phyloP scores from a whole-genome alignment of 805 yeast genomes.

The Wickerhamomyces silvicola region DNA sequence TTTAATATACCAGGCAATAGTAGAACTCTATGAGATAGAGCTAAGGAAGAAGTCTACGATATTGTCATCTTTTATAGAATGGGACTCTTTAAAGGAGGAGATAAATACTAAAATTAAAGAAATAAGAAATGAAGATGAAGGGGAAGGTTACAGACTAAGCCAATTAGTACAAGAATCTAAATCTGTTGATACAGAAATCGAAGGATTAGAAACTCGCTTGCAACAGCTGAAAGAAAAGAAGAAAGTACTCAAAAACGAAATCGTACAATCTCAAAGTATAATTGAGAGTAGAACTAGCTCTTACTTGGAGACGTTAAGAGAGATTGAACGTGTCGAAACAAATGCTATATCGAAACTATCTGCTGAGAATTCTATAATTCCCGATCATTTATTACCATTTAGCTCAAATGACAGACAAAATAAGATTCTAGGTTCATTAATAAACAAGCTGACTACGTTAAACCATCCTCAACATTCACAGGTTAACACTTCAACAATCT shows the following conservation, averaged over 20 bases:
- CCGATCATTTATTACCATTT: not conserved
- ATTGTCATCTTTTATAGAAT: slow-evolving; percentile 25
- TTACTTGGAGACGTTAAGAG: slow-evolving; percentile 33
- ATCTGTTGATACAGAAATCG: slow-evolving; percentile 32
- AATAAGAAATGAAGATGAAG: slow-evolving; percentile 32
- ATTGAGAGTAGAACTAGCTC: slow-evolving; percentile 41
- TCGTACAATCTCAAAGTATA: slow-evolving; percentile 38
- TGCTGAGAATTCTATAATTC: slow-evolving; percentile 17
- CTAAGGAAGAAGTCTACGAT: slow-evolving; percentile 21
- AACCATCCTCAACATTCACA: not conserved
- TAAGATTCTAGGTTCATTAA: not conserved
- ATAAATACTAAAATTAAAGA: slow-evolving; percentile 28
- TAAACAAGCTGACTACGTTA: not conserved
- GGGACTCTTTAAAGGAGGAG: slow-evolving; percentile 32
- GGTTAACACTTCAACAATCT: slow-evolving; percentile 6
- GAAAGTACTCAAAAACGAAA: slow-evolving; percentile 28
- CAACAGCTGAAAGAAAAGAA: slow-evolving; percentile 27
- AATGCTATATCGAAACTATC: slow-evolving; percentile 27
- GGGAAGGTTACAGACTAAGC: slow-evolving; percentile 34
- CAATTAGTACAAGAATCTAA: slow-evolving; percentile 27
- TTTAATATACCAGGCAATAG: slow-evolving; percentile 32
- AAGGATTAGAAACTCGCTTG: slow-evolving; percentile 28
- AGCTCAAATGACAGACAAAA: not conserved
- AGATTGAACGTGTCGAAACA: slow-evolving; percentile 33
- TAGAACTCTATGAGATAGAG: slow-evolving; percentile 36